Evolutionary conservation across 148 eudicot genomes (phyloP).

Genomic region (Rhododendron williamsianum): DNA sequence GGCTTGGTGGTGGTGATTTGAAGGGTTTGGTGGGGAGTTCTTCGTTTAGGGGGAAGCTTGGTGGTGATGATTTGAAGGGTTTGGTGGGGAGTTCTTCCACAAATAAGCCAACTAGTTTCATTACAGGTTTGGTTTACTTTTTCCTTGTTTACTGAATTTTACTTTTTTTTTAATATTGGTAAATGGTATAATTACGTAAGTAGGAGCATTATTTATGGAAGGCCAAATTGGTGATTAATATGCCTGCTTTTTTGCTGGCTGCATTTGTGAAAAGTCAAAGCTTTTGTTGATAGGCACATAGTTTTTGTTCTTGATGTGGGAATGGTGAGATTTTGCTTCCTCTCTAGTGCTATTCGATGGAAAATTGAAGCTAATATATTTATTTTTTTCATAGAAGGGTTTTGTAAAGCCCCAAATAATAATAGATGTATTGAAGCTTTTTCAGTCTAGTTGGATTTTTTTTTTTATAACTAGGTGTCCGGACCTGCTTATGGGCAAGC

Average conservation of each 20-base stretch:
- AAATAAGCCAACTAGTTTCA: constrained; percentile 15
- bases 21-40: constrained; percentile 22
- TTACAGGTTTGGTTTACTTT: constrained; percentile 23
- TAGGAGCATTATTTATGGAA: not conserved
- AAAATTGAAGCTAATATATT: not conserved
- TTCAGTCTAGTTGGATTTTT: not conserved
- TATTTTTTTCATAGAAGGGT: not conserved
- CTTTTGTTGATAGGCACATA: not conserved
- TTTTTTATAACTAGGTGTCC: not conserved
- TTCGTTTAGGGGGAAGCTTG: not conserved
- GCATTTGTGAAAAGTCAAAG: constrained; percentile 8
- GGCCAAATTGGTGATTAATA: not conserved
- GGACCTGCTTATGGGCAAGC: not conserved
- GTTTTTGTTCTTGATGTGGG: not conserved
- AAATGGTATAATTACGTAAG: not conserved
- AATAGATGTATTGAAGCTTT: not conserved
- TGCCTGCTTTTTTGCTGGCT: not conserved
- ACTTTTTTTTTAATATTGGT: not conserved
- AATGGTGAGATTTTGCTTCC: not conserved
- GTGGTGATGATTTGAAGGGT: constrained; percentile 18
- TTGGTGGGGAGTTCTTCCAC: constrained; percentile 21
- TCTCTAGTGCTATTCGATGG: not conserved
- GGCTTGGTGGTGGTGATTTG: constrained; percentile 15
- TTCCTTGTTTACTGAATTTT: not conserved
- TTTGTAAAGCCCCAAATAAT: not conserved